Base-by-base conservation (phyloP, 805 yeast genomes). In the Grigorovia jiainica region DNA sequence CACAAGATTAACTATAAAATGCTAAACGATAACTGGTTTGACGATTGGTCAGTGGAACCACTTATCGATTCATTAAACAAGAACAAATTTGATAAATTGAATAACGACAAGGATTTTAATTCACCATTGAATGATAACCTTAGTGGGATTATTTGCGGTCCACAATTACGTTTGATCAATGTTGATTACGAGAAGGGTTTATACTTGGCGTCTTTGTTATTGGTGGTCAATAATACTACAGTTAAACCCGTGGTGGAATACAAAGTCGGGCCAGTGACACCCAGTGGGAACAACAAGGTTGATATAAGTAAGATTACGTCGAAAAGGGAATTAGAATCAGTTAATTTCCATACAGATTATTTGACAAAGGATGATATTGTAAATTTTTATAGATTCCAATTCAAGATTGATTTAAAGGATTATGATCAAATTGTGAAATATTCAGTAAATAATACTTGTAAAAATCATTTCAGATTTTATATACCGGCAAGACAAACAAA, bases 121-220 rank as follows among this genome's bases (percentile, higher is more conserved):
- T 53, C 61, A 3, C 58, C 61, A 4, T 47, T 53, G 19, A 37
- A 33, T 5, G 39, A 41, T 0, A 27, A 15, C 3, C 20, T 9
- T 3, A 11, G 36, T n/a, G 59, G 64, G 13, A 68, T 60, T 13
- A 53, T 58, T 2, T 79, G 85, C 57, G 97, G 97, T 2, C 97
- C 97, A 0, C 66, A 80, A 24, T 62, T 89, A 38, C 68, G 92
- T 43, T 72, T 81, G 38, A 64, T 77, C 44, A 87, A 82, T 6
- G 75, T 82, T 37, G 87, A 83, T 48, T 63, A 70, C 11, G 64
- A 66, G 3, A 31, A 40, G 4, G 27, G 36, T 21, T 65, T 73
- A 34, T 89, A 87, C 65, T 61, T 87, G 21, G 96, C 82, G 3
- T 66, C 84, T 2, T 66, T 86, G 18, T 49, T 86, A 60, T 57